Evolutionary conservation across 192 early-diverging fungal genomes (phyloP).

Genomic region (Coemansia sp.): DNA sequence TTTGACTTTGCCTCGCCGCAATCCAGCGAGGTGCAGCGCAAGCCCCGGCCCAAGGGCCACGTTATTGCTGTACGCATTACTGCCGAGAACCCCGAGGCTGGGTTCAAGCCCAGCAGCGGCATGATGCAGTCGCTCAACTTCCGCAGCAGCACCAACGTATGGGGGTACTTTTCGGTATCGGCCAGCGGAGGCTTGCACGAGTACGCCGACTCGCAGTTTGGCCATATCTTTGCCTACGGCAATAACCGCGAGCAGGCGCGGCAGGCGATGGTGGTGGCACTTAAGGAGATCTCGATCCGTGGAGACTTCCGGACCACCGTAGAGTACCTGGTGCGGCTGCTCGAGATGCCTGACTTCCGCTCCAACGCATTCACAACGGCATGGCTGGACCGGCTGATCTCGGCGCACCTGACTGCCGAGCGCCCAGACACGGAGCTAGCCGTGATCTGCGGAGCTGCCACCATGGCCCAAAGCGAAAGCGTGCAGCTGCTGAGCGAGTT

Average conservation of each 20-base stretch:
- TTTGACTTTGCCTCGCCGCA: slow-evolving; percentile 83
- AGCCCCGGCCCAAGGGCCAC: slow-evolving; percentile 91
- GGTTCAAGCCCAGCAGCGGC: slow-evolving; percentile 96
- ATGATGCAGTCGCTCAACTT: slow-evolving; percentile 98
- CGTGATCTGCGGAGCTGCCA: slow-evolving; percentile 89
- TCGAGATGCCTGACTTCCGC: slow-evolving; percentile 86
- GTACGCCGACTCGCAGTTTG: slow-evolving; percentile 99
- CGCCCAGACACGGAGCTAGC: slow-evolving; percentile 86
- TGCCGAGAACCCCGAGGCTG: slow-evolving; percentile 98
- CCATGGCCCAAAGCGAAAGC: slow-evolving; percentile 73
- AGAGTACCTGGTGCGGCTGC: slow-evolving; percentile 91
- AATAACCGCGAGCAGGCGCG: slow-evolving; percentile 88
- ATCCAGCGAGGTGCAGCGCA: slow-evolving; percentile 81
- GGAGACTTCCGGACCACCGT: slow-evolving; percentile 98
- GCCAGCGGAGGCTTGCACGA: slow-evolving; percentile 95
- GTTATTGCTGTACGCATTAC: slow-evolving; percentile 98
- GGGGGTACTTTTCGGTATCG: slow-evolving; percentile 99
- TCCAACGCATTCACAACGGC: slow-evolving; percentile 90
- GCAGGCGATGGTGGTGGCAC: slow-evolving; percentile 94
- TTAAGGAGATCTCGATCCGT: slow-evolving; percentile 97
- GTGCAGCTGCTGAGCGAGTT: slow-evolving; percentile 69
- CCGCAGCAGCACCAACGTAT: slow-evolving; percentile 90
- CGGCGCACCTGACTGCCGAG: slow-evolving; percentile 81
- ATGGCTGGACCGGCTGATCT: slow-evolving; percentile 94
- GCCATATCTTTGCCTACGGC: slow-evolving; percentile 97